Conservation (phyloP, 1,139 yeast species). For the Candida neerlandica region DNA sequence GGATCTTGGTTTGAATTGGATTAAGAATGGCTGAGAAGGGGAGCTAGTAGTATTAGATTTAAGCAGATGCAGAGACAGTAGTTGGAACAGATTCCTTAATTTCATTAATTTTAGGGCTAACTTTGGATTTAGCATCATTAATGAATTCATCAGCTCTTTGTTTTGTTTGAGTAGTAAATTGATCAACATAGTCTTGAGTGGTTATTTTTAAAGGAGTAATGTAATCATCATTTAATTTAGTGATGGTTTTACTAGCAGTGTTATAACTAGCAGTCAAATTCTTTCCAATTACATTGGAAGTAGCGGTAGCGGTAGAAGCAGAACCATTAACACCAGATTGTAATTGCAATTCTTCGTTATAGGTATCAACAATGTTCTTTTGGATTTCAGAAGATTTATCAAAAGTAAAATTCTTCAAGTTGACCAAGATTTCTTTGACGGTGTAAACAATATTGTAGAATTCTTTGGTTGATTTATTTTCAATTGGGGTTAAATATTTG, state of each 20-base stretch:
- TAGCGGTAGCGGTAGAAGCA: slow-evolving; percentile 15
- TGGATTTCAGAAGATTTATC: slow-evolving; percentile 35
- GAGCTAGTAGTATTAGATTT: slow-evolving; percentile 4
- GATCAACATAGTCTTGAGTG: slow-evolving; percentile 42
- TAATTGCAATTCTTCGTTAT: slow-evolving; percentile 32
- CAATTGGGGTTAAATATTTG: slow-evolving; percentile 15
- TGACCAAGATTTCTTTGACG: slow-evolving; percentile 30
- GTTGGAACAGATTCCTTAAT: slow-evolving; percentile 14
- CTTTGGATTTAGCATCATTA: slow-evolving; percentile 30
- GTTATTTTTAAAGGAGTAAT: slow-evolving; percentile 45
- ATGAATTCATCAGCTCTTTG: slow-evolving; percentile 39
- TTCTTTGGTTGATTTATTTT: slow-evolving; percentile 11
- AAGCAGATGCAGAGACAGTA: slow-evolving; percentile 22
- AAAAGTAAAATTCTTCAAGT: slow-evolving; percentile 29
- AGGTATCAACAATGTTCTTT: slow-evolving; percentile 35
- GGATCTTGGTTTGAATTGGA: too few relatives aligned
- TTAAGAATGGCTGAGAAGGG: too few relatives aligned
- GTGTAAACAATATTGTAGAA: slow-evolving; percentile 35
- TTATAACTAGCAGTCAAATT: slow-evolving; percentile 40
- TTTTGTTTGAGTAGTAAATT: slow-evolving; percentile 37
- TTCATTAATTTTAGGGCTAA: slow-evolving; percentile 17
- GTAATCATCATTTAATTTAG: slow-evolving; percentile 38
- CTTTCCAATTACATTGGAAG: slow-evolving; percentile 23
- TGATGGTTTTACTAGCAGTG: slow-evolving; percentile 37
- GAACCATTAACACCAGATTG: too few relatives aligned